Conservation (phyloP, 371 early-diverging fungal species). For the Apophysomyces ossiformis region DNA sequence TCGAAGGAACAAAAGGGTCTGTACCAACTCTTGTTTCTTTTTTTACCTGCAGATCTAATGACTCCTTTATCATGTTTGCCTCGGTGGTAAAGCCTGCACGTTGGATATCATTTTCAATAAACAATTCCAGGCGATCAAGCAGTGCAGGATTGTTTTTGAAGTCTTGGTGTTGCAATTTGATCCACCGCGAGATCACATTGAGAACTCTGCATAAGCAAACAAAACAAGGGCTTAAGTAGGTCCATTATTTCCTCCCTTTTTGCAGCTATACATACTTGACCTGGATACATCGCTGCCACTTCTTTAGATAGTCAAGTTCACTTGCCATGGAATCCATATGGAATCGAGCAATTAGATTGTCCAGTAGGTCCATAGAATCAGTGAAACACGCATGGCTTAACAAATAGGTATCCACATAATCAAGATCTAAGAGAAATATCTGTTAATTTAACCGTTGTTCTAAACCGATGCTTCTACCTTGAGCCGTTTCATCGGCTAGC, state of each 20-base stretch:
- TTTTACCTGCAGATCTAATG: constrained; percentile 29
- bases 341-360: constrained; percentile 56
- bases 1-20: not conserved
- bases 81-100: constrained; percentile 29
- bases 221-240: not conserved
- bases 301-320: constrained; percentile 54
- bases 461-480: constrained; percentile 37
- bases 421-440: constrained; percentile 41
- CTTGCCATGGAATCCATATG: constrained; percentile 51
- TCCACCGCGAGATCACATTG: constrained; percentile 66
- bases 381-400: constrained; percentile 62
- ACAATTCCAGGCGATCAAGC: constrained; percentile 27
- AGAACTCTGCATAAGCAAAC: constrained; percentile 47
- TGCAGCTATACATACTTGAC: constrained; percentile 43
- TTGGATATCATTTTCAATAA: constrained; percentile 30
- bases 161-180: constrained; percentile 60
- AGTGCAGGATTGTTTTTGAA: constrained; percentile 52
- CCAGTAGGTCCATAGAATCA: constrained; percentile 54
- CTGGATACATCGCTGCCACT: constrained; percentile 61
- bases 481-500: constrained; percentile 62
- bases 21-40: not conserved
- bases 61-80: constrained; percentile 29
- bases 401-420: constrained; percentile 67
- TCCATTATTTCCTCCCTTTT: no score
- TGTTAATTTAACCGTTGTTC: not conserved